These are phyloP conservation scores for Talaromyces wortmannii DNA, from an alignment of 495 filamentous ascomycete species.

Conservation along the genomic window DNA sequence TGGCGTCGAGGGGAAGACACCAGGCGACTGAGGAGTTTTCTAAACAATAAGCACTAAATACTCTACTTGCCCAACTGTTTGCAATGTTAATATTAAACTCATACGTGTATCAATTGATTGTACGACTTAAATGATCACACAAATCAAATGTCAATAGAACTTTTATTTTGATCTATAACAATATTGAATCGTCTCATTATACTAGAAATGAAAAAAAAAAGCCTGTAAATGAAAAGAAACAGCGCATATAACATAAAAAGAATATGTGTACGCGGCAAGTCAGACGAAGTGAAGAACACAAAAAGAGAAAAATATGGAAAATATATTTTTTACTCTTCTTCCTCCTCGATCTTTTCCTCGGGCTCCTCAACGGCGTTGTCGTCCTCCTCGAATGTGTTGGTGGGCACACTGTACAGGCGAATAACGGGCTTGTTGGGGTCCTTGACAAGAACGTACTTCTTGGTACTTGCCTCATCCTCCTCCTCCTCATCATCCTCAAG, in stretches of 20 bases:
- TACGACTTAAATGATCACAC: too few relatives aligned
- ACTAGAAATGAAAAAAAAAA: background rate
- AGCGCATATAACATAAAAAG: background rate
- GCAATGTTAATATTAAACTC: too few relatives aligned
- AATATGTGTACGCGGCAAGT: background rate
- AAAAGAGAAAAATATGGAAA: background rate
- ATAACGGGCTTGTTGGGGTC: constrained; percentile 95
- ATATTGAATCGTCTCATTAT: background rate
- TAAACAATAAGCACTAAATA: too few relatives aligned
- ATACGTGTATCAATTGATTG: too few relatives aligned
- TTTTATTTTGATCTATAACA: background rate
- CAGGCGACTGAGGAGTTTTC: too few relatives aligned
- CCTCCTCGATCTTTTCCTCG: constrained; percentile 22
- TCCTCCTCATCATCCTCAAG: constrained; percentile 61
- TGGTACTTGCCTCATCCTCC: constrained; percentile 55
- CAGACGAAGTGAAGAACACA: background rate
- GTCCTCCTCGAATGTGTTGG: constrained; percentile 80
- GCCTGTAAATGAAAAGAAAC: background rate
- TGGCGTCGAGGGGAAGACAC: too few relatives aligned
- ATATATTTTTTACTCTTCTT: constrained; percentile 21
- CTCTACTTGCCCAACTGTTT: too few relatives aligned
- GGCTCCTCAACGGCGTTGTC: constrained; percentile 39
- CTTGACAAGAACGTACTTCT: constrained; percentile 66
- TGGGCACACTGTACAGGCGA: constrained; percentile 85
- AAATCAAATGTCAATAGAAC: background rate